Base-by-base conservation (phyloP, 345 rosid species). In the Syzygium grande region DNA sequence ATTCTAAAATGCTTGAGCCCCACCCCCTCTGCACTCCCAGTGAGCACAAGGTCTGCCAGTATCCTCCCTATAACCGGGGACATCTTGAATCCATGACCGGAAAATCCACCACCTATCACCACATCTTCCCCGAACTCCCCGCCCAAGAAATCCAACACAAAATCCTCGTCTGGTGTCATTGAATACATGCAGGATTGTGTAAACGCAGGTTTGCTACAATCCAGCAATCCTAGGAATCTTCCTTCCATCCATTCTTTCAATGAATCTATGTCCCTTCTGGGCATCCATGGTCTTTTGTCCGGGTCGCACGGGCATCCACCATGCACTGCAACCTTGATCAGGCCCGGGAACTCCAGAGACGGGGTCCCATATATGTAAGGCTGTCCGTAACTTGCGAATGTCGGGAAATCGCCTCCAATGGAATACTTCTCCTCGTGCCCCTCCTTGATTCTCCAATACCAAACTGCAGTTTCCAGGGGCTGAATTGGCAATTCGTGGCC, bases 51-150 rank as follows among this genome's bases (percentile, higher is more conserved):
- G 49, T 96, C 99, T 12, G 94, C 93, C 88, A 98, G 52, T n/a
- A 96, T 92, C 94, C 94, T 92, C 51, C 98, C 99, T 51, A 96
- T 92, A 1, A 87, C 90, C 0, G 99, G 98, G 2, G 94, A 94
- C 99, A 95, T 96, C 95, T 97, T 97, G 88, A 97, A 96, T 6
- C 99, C 99, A 41, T 97, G 99, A 51, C 98, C 99, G 0, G 99
- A 97, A 91, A 96, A 97, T 63, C 99, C 99, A 0, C 96, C 96
- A 0, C 92, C 98, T 0, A 96, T 68, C 68, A 92, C 96, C 88
- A 96, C 97, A 65, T 96, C 98, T 86, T 88, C 89, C 87, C 96
- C 98, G 19, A 98, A 95, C 89, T 93, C 97, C 52, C 98, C 94
- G 4, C 96, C 99, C 8, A 94, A 88, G 87, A 94, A 98, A 88